These are phyloP conservation scores for Tetraselmis chui DNA, from an alignment of 139 green algal genomes.

Conservation along the genomic window DNA sequence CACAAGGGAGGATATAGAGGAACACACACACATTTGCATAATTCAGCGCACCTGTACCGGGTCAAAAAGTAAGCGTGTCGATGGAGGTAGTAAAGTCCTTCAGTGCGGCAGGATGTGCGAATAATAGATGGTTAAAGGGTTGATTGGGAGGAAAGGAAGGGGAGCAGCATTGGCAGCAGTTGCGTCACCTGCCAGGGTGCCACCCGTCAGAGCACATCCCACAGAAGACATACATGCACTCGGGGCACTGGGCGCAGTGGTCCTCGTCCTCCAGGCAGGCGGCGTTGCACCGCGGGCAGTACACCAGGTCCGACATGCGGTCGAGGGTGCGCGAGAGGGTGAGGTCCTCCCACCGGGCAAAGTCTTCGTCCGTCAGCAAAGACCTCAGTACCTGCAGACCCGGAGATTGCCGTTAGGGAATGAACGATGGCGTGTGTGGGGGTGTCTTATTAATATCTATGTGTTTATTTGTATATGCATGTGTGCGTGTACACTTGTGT, in stretches of 20 bases:
- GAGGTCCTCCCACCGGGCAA: constrained; percentile 61
- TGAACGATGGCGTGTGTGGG: too few species aligned
- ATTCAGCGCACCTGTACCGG: too few species aligned
- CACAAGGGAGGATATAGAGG: not conserved
- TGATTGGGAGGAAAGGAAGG: too few species aligned
- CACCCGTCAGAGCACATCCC: constrained; percentile 55
- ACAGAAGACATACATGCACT: constrained; percentile 76
- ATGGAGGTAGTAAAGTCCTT: too few species aligned
- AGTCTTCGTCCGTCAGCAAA: constrained; percentile 29
- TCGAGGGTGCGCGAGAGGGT: constrained; percentile 64
- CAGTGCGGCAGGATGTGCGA: too few species aligned
- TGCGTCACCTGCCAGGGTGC: constrained; percentile 55
- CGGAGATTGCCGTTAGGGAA: not conserved
- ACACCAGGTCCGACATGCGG: constrained; percentile 71
- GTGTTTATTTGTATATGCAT: too few species aligned
- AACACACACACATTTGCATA: not conserved
- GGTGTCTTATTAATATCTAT: too few species aligned
- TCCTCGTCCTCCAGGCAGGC: constrained; percentile 64
- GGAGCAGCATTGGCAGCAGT: too few species aligned
- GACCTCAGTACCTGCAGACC: constrained; percentile 1
- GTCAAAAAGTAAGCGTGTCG: too few species aligned
- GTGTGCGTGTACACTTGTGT: too few species aligned
- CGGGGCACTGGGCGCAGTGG: constrained; percentile 62
- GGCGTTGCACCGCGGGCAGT: constrained; percentile 72
- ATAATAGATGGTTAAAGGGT: too few species aligned